Evolutionary conservation across 345 rosid genomes (phyloP).

Genomic region (Populus davidiana): DNA sequence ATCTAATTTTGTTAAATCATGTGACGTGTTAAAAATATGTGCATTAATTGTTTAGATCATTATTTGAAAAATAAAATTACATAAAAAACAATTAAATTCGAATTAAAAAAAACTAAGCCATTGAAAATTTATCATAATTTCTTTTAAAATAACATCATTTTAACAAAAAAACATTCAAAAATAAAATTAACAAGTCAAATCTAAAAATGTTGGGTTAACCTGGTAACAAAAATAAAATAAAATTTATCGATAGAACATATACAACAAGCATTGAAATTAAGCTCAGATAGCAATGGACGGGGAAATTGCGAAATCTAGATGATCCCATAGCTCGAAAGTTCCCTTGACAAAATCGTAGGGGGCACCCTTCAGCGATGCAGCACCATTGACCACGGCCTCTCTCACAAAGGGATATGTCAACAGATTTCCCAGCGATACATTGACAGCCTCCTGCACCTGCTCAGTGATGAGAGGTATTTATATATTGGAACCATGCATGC

Average conservation of each 20-base stretch:
- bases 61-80: too few relatives aligned
- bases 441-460: constrained; percentile 39
- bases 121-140: too few relatives aligned
- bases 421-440: constrained; percentile 30
- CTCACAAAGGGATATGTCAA: constrained; percentile 37
- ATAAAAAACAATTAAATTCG: too few relatives aligned
- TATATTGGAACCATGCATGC: background rate
- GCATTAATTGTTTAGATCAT: too few relatives aligned
- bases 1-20: too few relatives aligned
- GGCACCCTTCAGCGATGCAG: constrained; percentile 22
- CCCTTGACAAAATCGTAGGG: constrained; percentile 38
- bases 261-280: background rate
- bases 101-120: too few relatives aligned
- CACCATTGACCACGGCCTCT: constrained; percentile 23
- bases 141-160: too few relatives aligned
- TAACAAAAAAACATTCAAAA: too few relatives aligned
- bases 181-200: too few relatives aligned
- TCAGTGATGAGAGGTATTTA: background rate
- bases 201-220: too few relatives aligned
- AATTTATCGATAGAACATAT: background rate
- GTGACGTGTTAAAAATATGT: too few relatives aligned
- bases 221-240: too few relatives aligned
- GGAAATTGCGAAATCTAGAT: constrained; percentile 23
- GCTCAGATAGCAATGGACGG: background rate
- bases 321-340: constrained; percentile 68